Evolutionary conservation across 352 stramenopile genomes (phyloP).

Genomic region (Pythium vanterpoolii): DNA sequence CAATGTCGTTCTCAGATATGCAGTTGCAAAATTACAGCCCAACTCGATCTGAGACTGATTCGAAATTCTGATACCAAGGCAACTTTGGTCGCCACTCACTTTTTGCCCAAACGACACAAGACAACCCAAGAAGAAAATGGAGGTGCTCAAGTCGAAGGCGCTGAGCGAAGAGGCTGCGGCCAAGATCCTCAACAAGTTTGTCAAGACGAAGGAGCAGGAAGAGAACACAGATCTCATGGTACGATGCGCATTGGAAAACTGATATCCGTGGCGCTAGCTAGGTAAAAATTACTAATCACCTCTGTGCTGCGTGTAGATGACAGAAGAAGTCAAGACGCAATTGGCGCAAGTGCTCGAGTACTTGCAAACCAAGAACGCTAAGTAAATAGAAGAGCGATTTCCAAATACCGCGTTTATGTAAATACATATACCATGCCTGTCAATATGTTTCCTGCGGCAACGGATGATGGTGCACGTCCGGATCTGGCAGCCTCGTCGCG

Average conservation of each 20-base stretch:
- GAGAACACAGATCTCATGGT: slow-evolving; percentile 72
- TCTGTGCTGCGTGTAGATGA: slow-evolving; percentile 42
- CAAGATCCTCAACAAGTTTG: slow-evolving; percentile 79
- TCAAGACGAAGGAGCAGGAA: slow-evolving; percentile 58
- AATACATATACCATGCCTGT: not conserved
- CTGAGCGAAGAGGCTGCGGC: slow-evolving; percentile 62
- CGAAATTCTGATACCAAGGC: slow-evolving; percentile 3
- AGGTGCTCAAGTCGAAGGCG: slow-evolving; percentile 59
- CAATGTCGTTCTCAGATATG: not conserved
- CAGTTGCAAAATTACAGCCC: not conserved
- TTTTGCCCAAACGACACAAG: not conserved
- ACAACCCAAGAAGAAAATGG: slow-evolving; percentile 31
- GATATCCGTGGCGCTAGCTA: not conserved
- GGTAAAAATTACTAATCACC: not conserved
- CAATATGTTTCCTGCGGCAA: no score
- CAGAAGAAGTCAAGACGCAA: slow-evolving; percentile 73
- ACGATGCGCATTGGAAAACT: slow-evolving; percentile 3
- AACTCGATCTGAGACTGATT: slow-evolving; percentile 8
- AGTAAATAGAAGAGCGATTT: slow-evolving; percentile 6
- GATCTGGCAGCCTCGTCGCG: no score
- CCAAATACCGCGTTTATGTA: not conserved
- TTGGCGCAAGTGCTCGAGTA: slow-evolving; percentile 70
- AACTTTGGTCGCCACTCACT: slow-evolving; percentile 17
- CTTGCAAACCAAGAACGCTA: slow-evolving; percentile 44
- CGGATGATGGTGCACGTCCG: no score